phyloP scores from a whole-genome alignment of 192 early-diverging fungal species.

The Coemansia sp. region DNA sequence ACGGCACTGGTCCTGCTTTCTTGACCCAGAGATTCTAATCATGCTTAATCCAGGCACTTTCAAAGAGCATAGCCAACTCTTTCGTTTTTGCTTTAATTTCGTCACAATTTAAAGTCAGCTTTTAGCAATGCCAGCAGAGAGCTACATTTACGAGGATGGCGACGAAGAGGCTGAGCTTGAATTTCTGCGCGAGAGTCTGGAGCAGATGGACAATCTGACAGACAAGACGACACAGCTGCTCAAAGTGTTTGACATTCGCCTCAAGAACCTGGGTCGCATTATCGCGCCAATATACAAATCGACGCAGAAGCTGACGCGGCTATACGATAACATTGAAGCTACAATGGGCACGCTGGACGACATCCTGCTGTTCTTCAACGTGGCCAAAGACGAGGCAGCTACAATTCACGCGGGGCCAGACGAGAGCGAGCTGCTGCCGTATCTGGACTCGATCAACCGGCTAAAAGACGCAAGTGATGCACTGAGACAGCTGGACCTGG shows the following conservation, averaged over 20 bases:
- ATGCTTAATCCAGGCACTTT: neutral
- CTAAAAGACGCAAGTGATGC: constrained; percentile 55
- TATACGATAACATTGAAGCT: constrained; percentile 48
- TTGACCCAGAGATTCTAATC: neutral
- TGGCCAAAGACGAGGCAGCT: constrained; percentile 48
- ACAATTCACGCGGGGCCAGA: constrained; percentile 50
- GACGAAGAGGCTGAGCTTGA: constrained; percentile 55
- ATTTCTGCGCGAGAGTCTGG: constrained; percentile 55
- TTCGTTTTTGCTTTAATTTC: neutral
- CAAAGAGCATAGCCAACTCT: neutral
- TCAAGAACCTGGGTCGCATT: constrained; percentile 49
- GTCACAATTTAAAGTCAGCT: too few relatives aligned
- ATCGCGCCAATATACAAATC: constrained; percentile 56
- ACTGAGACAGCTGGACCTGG: constrained; percentile 46
- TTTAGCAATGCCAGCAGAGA: constrained; percentile 29
- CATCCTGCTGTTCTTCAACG: constrained; percentile 55
- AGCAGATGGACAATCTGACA: constrained; percentile 57
- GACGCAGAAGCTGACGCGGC: constrained; percentile 50
- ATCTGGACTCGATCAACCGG: constrained; percentile 55
- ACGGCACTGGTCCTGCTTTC: neutral
- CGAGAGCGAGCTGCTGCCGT: constrained; percentile 55
- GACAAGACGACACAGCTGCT: constrained; percentile 51
- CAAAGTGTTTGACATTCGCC: constrained; percentile 54
- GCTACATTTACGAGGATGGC: constrained; percentile 45
- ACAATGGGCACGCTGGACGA: constrained; percentile 52